Conservation (phyloP, 2,329 filamentous ascomycete genomes). For the Aureobasidium sp. region DNA sequence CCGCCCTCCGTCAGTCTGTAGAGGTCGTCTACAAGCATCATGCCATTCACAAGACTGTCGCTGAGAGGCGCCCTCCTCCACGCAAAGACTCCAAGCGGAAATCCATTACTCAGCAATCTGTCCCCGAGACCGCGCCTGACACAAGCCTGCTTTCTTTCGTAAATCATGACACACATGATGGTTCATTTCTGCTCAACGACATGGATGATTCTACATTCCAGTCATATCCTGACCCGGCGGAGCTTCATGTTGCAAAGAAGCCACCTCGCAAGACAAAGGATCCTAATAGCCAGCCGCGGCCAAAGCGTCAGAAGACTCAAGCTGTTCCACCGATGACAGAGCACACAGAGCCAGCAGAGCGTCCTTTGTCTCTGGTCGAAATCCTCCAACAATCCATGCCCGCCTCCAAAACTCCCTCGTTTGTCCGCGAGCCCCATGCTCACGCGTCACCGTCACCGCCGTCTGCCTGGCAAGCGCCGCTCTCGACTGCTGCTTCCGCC, state of each 20-base stretch:
- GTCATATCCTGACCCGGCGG: background rate
- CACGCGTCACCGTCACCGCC: background rate
- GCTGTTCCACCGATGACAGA: background rate
- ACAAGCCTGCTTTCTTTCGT: background rate
- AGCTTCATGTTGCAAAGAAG: background rate
- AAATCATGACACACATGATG: background rate
- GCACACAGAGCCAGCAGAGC: constrained; percentile 16
- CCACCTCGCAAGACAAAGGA: constrained; percentile 7
- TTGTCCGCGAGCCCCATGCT: background rate
- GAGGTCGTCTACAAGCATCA: constrained; percentile 43
- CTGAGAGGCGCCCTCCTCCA: constrained; percentile 36
- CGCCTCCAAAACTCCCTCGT: background rate
- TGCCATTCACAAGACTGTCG: constrained; percentile 41
- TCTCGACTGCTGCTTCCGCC: background rate
- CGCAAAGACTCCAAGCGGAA: constrained; percentile 21
- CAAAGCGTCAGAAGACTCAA: constrained; percentile 11
- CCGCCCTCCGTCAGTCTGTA: constrained; percentile 34
- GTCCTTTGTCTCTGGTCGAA: constrained; percentile 25
- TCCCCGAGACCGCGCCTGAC: background rate
- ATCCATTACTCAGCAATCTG: background rate
- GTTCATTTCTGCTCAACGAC: background rate
- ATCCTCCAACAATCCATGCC: constrained; percentile 23
- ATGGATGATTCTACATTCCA: constrained; percentile 8
- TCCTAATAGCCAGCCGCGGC: background rate
- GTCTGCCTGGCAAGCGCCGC: background rate